Evolutionary conservation across 208 protist genomes (phyloP), one percentile per base, ranked within the genome.

Genomic region (Wallacemonas sp.): DNA sequence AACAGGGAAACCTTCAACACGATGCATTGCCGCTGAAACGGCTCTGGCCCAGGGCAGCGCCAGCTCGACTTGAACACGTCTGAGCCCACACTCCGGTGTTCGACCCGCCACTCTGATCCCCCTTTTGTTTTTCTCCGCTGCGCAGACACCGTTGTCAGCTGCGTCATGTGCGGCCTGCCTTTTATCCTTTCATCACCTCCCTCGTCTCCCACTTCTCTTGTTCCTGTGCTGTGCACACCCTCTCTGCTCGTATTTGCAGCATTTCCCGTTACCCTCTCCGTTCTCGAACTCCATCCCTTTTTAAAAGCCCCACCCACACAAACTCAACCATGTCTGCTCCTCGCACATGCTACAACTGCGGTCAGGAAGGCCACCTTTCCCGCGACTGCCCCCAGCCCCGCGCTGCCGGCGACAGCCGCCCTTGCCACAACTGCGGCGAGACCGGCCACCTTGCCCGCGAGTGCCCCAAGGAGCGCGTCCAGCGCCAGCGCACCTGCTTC

Each of bases 331-430:
- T 76, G 66, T 75, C 79, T 45, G 55, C 68, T 74, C 67, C 70
- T 75, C 31, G 70, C 55, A 79, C 74, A 20, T 93, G 87, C 80
- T 88, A 82, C 77, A 79, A 80, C 70, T 96, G 90, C 72, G 79
- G 82, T 36, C 44, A 90, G 64, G 70, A 84, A 22, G 91, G 88
- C 49, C 91, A 96, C 79, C 54, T 86, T 50, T 76, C 67, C 33
- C 77, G 81, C 76, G 79, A 87, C 20, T 88, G 79, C 79, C 69
- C 86, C 46, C 81, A 87, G 25, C 26, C 62, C 39, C 44, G 52
- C 16, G 79, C 23, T 50, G 76, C 44, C 18, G 11, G 22, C 12
- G 54, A 76, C 18, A 65, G 25, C 38, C 73, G 67, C 59, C 28
- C 61, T 1, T 90, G 79, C 70, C 72, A 77, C 69, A 71, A 72